These are phyloP conservation scores for Geotrichum cucujoidarum DNA, from an alignment of 1,139 yeast genomes.

Conservation along the genomic window DNA sequence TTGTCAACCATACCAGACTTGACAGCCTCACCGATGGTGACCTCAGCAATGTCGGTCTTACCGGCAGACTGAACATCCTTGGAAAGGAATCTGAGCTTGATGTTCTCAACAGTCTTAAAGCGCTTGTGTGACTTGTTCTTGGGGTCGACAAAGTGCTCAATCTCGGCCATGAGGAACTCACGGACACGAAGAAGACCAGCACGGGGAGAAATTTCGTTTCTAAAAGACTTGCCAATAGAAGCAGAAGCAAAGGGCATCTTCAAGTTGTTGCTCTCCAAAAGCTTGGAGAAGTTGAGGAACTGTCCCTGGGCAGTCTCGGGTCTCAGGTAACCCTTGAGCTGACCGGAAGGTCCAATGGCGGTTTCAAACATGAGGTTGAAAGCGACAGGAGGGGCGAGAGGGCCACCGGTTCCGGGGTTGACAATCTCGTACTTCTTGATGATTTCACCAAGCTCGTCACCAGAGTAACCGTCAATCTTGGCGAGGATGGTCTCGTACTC, in stretches of 20 bases:
- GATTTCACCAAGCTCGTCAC: slow-evolving; percentile 84
- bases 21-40: slow-evolving; percentile 88
- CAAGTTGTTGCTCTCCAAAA: slow-evolving; percentile 90
- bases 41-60: slow-evolving; percentile 57
- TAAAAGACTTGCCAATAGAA: slow-evolving; percentile 95
- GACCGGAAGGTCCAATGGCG: slow-evolving; percentile 98
- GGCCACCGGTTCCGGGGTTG: slow-evolving; percentile 86
- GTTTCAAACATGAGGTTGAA: slow-evolving; percentile 99
- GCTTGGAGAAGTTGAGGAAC: slow-evolving; percentile 88
- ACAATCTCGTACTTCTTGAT: slow-evolving; percentile 75
- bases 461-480: slow-evolving; percentile 87
- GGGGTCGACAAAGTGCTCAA: slow-evolving; percentile 97
- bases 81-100: slow-evolving; percentile 73
- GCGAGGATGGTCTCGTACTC: slow-evolving; percentile 88
- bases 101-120: slow-evolving; percentile 69
- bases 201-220: slow-evolving; percentile 98
- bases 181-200: slow-evolving; percentile 96
- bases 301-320: slow-evolving; percentile 99
- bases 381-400: slow-evolving; percentile 83
- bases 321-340: slow-evolving; percentile 87
- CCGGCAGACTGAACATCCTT: slow-evolving; percentile 85
- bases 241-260: slow-evolving; percentile 99
- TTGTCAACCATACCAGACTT: slow-evolving; percentile 83
- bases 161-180: slow-evolving; percentile 98
- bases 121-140: slow-evolving; percentile 73